Conservation (phyloP, 176 grass and related monocot species). For the Cocos nucifera region DNA sequence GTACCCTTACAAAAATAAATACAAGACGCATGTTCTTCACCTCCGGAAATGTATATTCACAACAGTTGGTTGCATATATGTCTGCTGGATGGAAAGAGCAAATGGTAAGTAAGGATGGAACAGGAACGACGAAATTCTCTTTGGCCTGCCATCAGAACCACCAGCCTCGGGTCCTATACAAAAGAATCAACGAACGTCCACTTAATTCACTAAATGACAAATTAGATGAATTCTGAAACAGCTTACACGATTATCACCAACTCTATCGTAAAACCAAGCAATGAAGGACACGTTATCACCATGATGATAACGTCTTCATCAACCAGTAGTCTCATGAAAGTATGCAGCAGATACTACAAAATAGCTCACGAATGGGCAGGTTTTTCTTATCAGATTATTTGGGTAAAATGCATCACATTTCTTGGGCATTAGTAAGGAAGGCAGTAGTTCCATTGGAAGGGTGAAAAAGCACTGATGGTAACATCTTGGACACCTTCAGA, state of each 20-base stretch:
- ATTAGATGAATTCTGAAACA: not conserved
- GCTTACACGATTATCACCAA: not conserved
- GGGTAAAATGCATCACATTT: too few species aligned
- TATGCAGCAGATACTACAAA: too few species aligned
- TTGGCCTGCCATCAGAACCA: conserved; percentile 42
- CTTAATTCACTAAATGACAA: not conserved
- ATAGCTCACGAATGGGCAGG: too few species aligned
- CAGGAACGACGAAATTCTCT: conserved; percentile 61
- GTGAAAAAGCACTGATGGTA: too few species aligned
- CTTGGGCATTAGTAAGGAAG: too few species aligned
- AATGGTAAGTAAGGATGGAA: conserved; percentile 87
- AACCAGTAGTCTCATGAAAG: too few species aligned
- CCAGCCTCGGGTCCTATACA: conserved; percentile 56
- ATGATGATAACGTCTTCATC: too few species aligned
- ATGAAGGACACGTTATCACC: too few species aligned
- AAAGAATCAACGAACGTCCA: conserved; percentile 1
- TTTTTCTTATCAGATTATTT: too few species aligned
- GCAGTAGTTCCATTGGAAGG: too few species aligned
- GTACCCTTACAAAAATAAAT: too few species aligned
- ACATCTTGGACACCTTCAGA: too few species aligned
- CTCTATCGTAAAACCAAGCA: not conserved
- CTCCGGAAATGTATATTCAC: conserved; percentile 88
- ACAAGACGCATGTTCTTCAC: conserved; percentile 18
- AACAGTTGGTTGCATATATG: conserved; percentile 80
- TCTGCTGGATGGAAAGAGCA: conserved; percentile 87